A percentile compares a stretch with the other conserved stretches of the same genome.
Evolutionary conservation across 2,329 filamentous ascomycete species (phyloP).

Genomic region (Fusarium sp.): DNA sequence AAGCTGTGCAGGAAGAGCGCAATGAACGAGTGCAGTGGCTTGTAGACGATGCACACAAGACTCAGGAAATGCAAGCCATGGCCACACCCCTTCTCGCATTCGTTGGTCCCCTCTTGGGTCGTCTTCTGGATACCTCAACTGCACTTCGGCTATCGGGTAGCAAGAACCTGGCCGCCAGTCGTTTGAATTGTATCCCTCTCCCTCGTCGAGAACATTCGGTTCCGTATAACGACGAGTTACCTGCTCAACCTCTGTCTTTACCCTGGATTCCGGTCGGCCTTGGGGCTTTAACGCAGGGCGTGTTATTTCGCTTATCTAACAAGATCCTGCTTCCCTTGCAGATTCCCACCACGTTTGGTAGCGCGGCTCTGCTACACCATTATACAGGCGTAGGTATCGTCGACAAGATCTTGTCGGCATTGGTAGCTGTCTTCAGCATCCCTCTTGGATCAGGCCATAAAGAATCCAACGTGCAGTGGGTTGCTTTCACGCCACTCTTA

Average conservation of each 20-base stretch:
- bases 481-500: not conserved
- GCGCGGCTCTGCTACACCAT: rapidly evolving
- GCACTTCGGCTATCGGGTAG: rapidly evolving
- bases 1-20: not conserved
- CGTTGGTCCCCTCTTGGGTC: not conserved
- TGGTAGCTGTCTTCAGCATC: not conserved
- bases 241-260: not conserved
- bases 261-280: not conserved
- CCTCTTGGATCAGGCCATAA: not conserved
- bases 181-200: not conserved
- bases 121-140: rapidly evolving
- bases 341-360: not conserved
- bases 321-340: not conserved
- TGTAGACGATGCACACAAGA: not conserved
- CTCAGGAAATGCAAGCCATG: not conserved
- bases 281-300: not conserved
- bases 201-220: not conserved
- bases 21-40: constrained; percentile 1
- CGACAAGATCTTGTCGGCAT: not conserved
- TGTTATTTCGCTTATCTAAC: rapidly evolving
- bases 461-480: not conserved
- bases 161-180: not conserved
- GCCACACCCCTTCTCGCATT: not conserved
- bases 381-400: not conserved
- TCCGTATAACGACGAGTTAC: not conserved